phyloP scores from a whole-genome alignment of 139 green algal species.

The Chlamydomonas incerta region DNA sequence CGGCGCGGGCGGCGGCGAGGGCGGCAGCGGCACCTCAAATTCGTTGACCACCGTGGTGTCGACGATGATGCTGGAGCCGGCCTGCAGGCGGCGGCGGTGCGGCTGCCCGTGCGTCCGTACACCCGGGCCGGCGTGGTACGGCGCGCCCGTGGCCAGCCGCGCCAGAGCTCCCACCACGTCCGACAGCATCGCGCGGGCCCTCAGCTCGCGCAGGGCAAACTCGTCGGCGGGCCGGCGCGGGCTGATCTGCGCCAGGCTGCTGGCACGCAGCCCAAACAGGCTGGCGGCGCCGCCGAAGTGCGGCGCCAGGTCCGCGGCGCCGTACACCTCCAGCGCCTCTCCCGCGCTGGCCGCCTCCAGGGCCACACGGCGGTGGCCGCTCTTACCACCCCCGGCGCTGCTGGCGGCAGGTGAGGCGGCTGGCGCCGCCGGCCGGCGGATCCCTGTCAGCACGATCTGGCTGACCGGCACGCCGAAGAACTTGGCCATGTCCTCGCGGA shows the following conservation, averaged over 20 bases:
- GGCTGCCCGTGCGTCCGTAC: not conserved
- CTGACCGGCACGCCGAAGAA: slow-evolving; percentile 24
- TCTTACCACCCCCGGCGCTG: not conserved
- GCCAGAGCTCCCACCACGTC: not conserved
- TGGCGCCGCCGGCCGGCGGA: not conserved
- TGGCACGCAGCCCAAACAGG: too few relatives aligned
- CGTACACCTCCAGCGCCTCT: too few relatives aligned
- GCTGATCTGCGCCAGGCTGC: too few relatives aligned
- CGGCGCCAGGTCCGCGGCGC: not conserved
- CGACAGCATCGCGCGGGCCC: too few relatives aligned
- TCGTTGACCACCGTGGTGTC: not conserved
- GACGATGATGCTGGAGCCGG: not conserved
- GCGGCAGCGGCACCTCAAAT: not conserved
- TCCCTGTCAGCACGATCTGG: not conserved
- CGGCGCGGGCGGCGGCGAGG: not conserved
- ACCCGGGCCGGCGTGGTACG: not conserved
- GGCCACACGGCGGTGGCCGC: too few relatives aligned
- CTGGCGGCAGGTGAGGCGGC: not conserved
- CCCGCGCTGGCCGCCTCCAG: too few relatives aligned
- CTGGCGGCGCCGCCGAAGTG: not conserved
- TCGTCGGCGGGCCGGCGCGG: too few relatives aligned
- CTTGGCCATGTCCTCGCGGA: not conserved
- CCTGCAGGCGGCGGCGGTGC: not conserved
- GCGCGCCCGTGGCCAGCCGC: too few relatives aligned
- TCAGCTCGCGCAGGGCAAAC: not conserved